Percentiles rank a stretch among this genome's conserved stretches.
Conservation (phyloP, 2,329 filamentous ascomycete genomes). For the Akanthomyces lecanii region DNA sequence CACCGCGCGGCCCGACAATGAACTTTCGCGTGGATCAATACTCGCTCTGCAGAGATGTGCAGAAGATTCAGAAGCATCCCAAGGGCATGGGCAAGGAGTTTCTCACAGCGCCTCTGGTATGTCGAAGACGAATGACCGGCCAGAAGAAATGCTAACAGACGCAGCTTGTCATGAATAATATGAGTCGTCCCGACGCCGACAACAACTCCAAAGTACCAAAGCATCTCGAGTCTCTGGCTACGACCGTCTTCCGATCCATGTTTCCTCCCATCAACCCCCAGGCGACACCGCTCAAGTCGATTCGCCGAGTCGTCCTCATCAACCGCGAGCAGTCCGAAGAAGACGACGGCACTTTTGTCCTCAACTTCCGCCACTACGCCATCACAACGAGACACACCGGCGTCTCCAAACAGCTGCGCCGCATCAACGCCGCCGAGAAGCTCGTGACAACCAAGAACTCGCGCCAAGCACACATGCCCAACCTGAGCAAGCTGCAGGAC, state of each 20-base stretch:
- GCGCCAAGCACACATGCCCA: constrained; percentile 70
- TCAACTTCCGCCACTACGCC: constrained; percentile 90
- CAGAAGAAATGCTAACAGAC: constrained; percentile 24
- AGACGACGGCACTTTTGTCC: constrained; percentile 67
- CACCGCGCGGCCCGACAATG: constrained; percentile 85
- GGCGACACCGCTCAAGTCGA: constrained; percentile 82
- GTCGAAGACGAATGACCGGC: constrained; percentile 19
- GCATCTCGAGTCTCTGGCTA: constrained; percentile 88
- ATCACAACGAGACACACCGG: constrained; percentile 87
- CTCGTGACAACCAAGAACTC: constrained; percentile 58
- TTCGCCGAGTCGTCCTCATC: constrained; percentile 82
- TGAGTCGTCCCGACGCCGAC: constrained; percentile 61
- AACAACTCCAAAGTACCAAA: constrained; percentile 72
- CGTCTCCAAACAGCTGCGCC: constrained; percentile 75
- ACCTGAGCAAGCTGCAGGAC: constrained; percentile 85
- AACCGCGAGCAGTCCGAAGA: constrained; percentile 67
- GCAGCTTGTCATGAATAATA: constrained; percentile 96
- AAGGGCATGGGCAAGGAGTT: constrained; percentile 81
- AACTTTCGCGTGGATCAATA: constrained; percentile 95
- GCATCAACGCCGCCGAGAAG: constrained; percentile 82
- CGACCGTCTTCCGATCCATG: constrained; percentile 90
- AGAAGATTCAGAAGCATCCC: constrained; percentile 77
- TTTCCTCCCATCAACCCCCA: constrained; percentile 96
- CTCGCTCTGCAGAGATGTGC: constrained; percentile 86
- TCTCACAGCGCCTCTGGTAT: constrained; percentile 73